Percentiles rank a stretch among this genome's conserved stretches.
These are phyloP conservation scores for Ophiostoma ips DNA, from an alignment of 2,329 filamentous ascomycete species.

Conservation along the genomic window DNA sequence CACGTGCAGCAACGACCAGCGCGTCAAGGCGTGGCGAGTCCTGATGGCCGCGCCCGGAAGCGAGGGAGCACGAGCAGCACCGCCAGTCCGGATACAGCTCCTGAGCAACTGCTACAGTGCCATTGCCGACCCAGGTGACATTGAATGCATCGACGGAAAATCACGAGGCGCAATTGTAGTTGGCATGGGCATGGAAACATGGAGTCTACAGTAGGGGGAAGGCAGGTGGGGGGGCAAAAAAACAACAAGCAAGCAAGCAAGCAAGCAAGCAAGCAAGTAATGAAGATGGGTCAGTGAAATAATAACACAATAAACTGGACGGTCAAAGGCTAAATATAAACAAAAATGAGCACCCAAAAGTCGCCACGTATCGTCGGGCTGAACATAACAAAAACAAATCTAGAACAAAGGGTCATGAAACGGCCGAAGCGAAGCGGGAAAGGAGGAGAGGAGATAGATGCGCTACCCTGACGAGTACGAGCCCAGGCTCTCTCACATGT, in stretches of 20 bases:
- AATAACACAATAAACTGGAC: too few relatives aligned
- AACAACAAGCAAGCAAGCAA: too few relatives aligned
- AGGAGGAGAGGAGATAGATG: not conserved
- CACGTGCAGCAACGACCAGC: slow-evolving; percentile 43
- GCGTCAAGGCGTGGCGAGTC: slow-evolving; percentile 40
- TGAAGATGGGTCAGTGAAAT: too few relatives aligned
- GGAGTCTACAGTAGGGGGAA: slow-evolving; percentile 20
- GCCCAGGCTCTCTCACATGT: too few relatives aligned
- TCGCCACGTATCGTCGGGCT: not conserved
- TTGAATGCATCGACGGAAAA: slow-evolving; percentile 25
- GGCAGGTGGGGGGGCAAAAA: not conserved
- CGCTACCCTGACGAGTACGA: too few relatives aligned
- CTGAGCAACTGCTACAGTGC: slow-evolving; percentile 40
- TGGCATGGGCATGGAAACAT: slow-evolving; percentile 34
- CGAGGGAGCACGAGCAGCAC: too few relatives aligned
- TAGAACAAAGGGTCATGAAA: not conserved
- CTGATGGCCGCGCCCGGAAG: not conserved
- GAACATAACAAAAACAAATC: not conserved
- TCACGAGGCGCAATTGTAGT: slow-evolving; percentile 22
- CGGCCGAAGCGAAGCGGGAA: not conserved
- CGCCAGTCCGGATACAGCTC: slow-evolving; percentile 22
- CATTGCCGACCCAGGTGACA: slow-evolving; percentile 44
- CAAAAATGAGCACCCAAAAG: not conserved
- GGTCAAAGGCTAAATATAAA: not conserved
- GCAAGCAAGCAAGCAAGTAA: too few relatives aligned